Base-by-base conservation (phyloP, 2,329 filamentous ascomycete species). In the Ophidiomyces ophidiicola region DNA sequence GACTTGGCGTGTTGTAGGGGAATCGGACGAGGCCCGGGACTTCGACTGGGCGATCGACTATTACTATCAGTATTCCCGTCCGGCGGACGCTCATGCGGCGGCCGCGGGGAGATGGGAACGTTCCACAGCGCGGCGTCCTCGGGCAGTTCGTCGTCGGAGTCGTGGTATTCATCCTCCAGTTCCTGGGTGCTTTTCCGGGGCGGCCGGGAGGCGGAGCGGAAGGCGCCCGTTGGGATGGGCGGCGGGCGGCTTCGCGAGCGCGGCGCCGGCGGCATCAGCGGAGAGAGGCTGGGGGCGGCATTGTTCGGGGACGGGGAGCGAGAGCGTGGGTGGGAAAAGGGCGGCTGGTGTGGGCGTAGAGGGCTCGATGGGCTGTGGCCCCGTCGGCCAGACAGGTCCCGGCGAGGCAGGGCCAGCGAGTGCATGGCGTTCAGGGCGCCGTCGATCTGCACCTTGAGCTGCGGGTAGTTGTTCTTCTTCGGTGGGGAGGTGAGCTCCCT, bases 101-200 rank as follows among this genome's bases (percentile, higher is more conserved):
- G 58, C 15, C 63, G 57, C 3, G 66, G 66, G 6, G 66, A 69
- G 11, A 69, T 61, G 0, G 66, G 66, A 12, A 69, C 64, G 42
- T 69, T 69, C 62, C 63, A 69, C 6, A 69, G 48, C 45, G 64
- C 66, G 6, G 65, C 61, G 53, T 69, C 66, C 32, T 69, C 66
- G 3, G 66, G 66, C 23, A 69, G 48, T 15, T 69, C 66, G 33
- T 69, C 66, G 42, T 69, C 66, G 1, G 63, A 67, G 43, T 69
- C 66, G 47, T 69, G 58, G 38, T 66, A 69, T 51, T 69, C 66
- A 12, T 61, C 63, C 46, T 69, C 66, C 17, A 69, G 42, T 30
- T 69, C 66, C 44, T 64, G 61, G n/a, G 64, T 44, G 3, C 63
- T 59, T 46, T 68, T 69, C 40, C 65, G 59, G 32, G 51, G 61